A percentile compares a stretch with the other conserved stretches of the same genome.
Evolutionary conservation across 2,329 filamentous ascomycete species (phyloP).

Genomic region (Aureobasidium sp.): DNA sequence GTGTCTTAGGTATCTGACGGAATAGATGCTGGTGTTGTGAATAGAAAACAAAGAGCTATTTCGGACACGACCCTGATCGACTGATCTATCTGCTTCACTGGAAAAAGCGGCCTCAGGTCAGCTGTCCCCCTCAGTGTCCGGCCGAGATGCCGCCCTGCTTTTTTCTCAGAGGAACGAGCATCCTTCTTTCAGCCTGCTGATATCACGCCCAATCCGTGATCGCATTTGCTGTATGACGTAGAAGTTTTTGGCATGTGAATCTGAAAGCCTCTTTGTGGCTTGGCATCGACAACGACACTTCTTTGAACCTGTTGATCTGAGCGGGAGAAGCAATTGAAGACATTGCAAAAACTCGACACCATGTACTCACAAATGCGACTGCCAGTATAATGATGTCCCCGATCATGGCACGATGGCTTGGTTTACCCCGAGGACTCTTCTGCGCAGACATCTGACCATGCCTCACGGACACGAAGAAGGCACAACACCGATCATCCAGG

Average conservation of each 20-base stretch:
- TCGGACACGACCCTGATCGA: background rate
- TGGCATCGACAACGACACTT: background rate
- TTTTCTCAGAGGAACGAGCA: background rate
- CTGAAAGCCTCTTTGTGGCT: background rate
- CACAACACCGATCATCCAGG: too few species aligned
- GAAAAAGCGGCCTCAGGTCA: conserved; percentile 1
- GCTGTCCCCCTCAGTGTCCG: background rate
- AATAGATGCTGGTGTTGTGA: background rate
- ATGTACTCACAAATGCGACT: background rate
- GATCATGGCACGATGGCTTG: background rate
- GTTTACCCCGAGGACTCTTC: too few species aligned
- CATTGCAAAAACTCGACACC: background rate
- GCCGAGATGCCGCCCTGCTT: conserved; percentile 1
- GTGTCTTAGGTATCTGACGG: background rate
- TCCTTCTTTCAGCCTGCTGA: background rate
- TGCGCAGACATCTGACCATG: too few species aligned
- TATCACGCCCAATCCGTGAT: background rate
- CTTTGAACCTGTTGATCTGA: background rate
- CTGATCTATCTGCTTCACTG: background rate
- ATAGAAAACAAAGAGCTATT: conserved; percentile 6
- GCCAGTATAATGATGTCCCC: background rate
- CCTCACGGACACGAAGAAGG: too few species aligned
- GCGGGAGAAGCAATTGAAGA: background rate
- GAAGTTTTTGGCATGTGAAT: background rate
- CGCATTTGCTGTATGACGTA: background rate